Base-by-base conservation (phyloP, 2,329 filamentous ascomycete genomes). In the Ophiostoma novo-ulmi region DNA sequence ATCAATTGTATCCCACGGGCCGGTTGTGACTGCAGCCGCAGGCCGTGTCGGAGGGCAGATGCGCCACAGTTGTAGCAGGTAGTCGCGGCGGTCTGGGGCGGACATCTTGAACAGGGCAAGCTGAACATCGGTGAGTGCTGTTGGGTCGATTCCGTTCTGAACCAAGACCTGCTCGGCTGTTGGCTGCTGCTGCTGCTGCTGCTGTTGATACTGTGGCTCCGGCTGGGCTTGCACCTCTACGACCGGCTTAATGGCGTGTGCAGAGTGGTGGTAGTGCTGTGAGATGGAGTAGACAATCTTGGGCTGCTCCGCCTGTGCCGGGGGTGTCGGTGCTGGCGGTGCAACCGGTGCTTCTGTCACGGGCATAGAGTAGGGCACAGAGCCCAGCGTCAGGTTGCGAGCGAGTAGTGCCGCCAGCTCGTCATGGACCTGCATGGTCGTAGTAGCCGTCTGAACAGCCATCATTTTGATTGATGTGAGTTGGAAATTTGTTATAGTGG, bases 51-150 rank as follows among this genome's bases (percentile, higher is more conserved):
- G 91, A 31, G 91, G 91, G 71, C 88, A 92, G 74, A 94, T 92
- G 72, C 88, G 89, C 93, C 93, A 97, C 20, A 97, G 87, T 78
- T 97, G 90, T 55, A 97, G 83, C 20, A 97, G 84, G 31, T 92
- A 87, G 71, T 89, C 81, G 76, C 90, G 88, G 79, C 97, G 92
- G 63, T 89, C 84, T 35, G 86, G 82, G 71, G 91, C 89, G 69
- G 92, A 92, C 73, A 89, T 88, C 74, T 87, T 87, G 83, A 97
- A 96, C 58, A 97, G 87, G 72, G 91, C 85, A 69, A 94, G 80
- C 78, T 97, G 93, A 4, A 89, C 89, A 5, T 88, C 85, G 14
- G 91, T 91, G 64, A 97, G 85, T 31, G 86, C 82, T 10, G 82
- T 78, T 2, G 90, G 86, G 77, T 96, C 87, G 75, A 97, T 88